A percentile compares a stretch with the other conserved stretches of the same genome.
These are phyloP conservation scores for Fusarium sp. DNA, from an alignment of 2,329 filamentous ascomycete genomes.

Conservation along the genomic window DNA sequence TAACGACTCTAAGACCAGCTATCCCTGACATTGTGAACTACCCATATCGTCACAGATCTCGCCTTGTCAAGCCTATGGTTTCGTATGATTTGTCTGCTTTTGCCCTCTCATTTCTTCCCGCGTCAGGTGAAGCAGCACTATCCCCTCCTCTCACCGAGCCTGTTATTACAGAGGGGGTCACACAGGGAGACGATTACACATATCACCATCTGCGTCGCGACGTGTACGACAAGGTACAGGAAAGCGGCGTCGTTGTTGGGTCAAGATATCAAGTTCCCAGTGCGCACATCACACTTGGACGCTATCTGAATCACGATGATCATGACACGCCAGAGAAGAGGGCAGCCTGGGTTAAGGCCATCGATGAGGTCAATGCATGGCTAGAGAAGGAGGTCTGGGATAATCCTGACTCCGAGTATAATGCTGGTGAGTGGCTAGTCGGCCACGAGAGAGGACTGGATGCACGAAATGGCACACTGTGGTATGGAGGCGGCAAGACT, in stretches of 20 bases:
- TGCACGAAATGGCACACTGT: constrained; percentile 76
- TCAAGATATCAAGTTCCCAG: constrained; percentile 89
- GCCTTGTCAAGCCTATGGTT: constrained; percentile 82
- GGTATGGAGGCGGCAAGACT: constrained; percentile 86
- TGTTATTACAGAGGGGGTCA: constrained; percentile 46
- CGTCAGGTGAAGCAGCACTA: constrained; percentile 65
- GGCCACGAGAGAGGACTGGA: constrained; percentile 86
- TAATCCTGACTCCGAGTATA: constrained; percentile 51
- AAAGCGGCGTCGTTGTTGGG: constrained; percentile 73
- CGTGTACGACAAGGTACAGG: constrained; percentile 69
- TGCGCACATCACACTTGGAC: constrained; percentile 86
- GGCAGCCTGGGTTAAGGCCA: constrained; percentile 69
- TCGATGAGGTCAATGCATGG: constrained; percentile 82
- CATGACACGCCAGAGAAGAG: constrained; percentile 68
- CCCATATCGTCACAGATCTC: constrained; percentile 72
- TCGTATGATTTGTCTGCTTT: constrained; percentile 87
- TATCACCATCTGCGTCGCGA: constrained; percentile 92
- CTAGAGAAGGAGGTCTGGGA: constrained; percentile 77
- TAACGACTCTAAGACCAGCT: constrained; percentile 63
- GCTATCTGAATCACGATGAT: constrained; percentile 77
- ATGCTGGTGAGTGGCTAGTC: constrained; percentile 83
- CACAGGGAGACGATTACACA: constrained; percentile 73
- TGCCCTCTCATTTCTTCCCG: constrained; percentile 87
- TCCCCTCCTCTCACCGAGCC: constrained; percentile 53
- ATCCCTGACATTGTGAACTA: constrained; percentile 71